Evolutionary conservation across 345 rosid genomes (phyloP).

Genomic region (Acer yangbiense): DNA sequence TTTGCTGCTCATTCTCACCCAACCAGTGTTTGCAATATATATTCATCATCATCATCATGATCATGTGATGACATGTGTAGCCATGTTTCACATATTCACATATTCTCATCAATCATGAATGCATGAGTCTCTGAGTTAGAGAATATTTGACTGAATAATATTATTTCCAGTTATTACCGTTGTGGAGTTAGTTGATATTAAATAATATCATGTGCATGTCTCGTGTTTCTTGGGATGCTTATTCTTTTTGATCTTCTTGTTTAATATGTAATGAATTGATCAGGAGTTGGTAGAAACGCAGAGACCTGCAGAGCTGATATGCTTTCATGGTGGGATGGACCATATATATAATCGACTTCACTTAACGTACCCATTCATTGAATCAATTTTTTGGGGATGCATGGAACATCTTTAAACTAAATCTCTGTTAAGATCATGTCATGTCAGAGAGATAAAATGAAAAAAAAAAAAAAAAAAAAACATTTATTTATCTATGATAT

Average conservation of each 20-base stretch:
- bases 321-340: neutral
- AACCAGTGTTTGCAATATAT: constrained; percentile 17
- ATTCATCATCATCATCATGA: neutral
- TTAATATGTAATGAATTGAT: neutral
- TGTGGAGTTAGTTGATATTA: constrained; percentile 45
- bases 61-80: constrained; percentile 66
- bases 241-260: too few relatives aligned
- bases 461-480: neutral
- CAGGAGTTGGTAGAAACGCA: neutral
- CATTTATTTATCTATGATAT: too few relatives aligned
- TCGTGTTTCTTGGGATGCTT: neutral
- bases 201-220: neutral
- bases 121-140: constrained; percentile 16
- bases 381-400: constrained; percentile 5
- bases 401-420: too few relatives aligned
- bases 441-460: neutral
- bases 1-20: neutral
- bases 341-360: neutral
- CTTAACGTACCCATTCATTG: constrained; percentile 8
- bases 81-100: constrained; percentile 46
- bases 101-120: too few relatives aligned
- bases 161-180: constrained; percentile 70
- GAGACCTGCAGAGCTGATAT: neutral
- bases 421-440: constrained; percentile 10
- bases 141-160: constrained; percentile 42